Conservation (phyloP, 441 rosid genomes). For the Bruguiera hainesii region DNA sequence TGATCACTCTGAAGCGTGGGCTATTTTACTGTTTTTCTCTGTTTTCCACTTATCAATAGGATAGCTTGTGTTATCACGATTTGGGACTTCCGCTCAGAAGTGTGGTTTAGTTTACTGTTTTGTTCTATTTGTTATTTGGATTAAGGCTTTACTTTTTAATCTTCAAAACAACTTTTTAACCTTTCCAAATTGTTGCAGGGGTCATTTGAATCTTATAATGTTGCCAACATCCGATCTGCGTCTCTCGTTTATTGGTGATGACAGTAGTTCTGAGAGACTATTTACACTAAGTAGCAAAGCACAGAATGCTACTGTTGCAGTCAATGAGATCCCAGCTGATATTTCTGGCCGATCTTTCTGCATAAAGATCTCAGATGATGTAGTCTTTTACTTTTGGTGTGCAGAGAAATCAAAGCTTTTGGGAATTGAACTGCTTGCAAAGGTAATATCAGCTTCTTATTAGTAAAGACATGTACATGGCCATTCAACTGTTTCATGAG, state of each 20-base stretch:
- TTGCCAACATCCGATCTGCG: conserved; percentile 89
- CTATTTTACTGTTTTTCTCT: not conserved
- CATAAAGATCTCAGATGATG: conserved; percentile 50
- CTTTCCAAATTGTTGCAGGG: conserved; percentile 43
- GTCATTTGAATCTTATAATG: conserved; percentile 62
- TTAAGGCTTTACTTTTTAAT: not conserved
- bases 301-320: conserved; percentile 41
- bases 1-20: too few species aligned
- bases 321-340: conserved; percentile 70
- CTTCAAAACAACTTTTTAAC: conserved; percentile 12
- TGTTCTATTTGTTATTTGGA: not conserved
- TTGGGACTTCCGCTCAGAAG: too few species aligned
- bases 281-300: conserved; percentile 50
- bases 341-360: conserved; percentile 78
- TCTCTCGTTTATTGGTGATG: conserved; percentile 74
- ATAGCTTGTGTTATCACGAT: too few species aligned
- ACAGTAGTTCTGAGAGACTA: conserved; percentile 69
- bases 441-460: conserved; percentile 42
- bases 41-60: not conserved
- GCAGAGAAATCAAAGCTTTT: conserved; percentile 85
- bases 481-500: too few species aligned
- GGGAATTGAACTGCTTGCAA: conserved; percentile 73
- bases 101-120: not conserved
- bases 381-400: conserved; percentile 77
- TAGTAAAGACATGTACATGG: not conserved